These are phyloP conservation scores for Skeletonema menzelii DNA, from an alignment of 108 stramenopile genomes.

Conservation along the genomic window DNA sequence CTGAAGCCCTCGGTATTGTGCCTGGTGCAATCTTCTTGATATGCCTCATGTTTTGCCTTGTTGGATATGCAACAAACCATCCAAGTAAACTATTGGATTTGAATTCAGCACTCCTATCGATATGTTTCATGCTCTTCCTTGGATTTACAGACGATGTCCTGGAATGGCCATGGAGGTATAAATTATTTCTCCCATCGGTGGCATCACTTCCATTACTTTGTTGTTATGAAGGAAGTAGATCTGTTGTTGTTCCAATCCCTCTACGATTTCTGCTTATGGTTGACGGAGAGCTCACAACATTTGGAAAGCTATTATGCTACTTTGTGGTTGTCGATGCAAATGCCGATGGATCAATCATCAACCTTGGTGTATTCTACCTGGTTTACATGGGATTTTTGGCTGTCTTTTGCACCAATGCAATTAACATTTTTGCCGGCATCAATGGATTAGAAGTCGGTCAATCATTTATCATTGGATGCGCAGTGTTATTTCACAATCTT, in stretches of 20 bases:
- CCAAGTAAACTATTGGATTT: constrained; percentile 73
- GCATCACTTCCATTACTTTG: constrained; percentile 94
- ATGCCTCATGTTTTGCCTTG: constrained; percentile 85
- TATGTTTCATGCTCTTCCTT: constrained; percentile 96
- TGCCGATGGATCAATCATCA: constrained; percentile 75
- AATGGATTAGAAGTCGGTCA: constrained; percentile 99
- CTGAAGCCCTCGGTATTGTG: constrained; percentile 95
- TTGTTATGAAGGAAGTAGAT: constrained; percentile 94
- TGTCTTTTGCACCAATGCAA: constrained; percentile 99
- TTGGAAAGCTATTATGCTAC: constrained; percentile 51
- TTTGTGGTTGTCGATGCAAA: constrained; percentile 72
- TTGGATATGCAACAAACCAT: constrained; percentile 83
- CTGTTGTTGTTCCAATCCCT: constrained; percentile 88
- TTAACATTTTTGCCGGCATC: constrained; percentile 99
- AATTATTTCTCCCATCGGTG: constrained; percentile 91
- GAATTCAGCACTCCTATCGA: constrained; percentile 90
- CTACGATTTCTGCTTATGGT: constrained; percentile 57
- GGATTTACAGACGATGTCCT: constrained; percentile 97
- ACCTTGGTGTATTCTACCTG: constrained; percentile 86
- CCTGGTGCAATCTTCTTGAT: constrained; percentile 91
- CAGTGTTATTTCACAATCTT: constrained; percentile 82
- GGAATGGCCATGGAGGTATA: constrained; percentile 98
- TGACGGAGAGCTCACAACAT: constrained; percentile 53
- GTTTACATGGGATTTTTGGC: constrained; percentile 97
- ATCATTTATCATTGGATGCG: constrained; percentile 86